Evolutionary conservation across 306 rosid genomes (phyloP).

Genomic region (Senna tora): DNA sequence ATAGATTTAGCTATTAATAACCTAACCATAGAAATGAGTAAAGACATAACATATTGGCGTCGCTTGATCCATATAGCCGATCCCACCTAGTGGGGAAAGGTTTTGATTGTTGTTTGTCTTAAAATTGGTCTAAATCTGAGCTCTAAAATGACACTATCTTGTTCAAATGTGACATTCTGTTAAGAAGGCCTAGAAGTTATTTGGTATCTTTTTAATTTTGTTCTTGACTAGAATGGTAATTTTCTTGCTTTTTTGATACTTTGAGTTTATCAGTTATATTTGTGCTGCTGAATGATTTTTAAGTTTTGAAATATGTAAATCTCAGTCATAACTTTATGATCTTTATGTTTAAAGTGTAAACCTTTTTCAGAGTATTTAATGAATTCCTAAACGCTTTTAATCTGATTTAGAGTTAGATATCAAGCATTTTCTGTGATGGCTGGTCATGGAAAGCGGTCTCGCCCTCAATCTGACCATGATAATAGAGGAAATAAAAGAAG

Average conservation of each 20-base stretch:
- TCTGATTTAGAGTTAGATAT: slow-evolving; percentile 38
- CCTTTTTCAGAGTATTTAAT: slow-evolving; percentile 23
- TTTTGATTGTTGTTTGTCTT: no score
- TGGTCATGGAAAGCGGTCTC: slow-evolving; percentile 87
- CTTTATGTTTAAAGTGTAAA: slow-evolving; percentile 9
- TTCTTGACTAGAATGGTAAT: background rate
- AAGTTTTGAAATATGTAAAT: background rate
- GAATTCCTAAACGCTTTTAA: background rate
- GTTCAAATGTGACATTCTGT: slow-evolving; percentile 2
- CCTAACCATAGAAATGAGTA: no score
- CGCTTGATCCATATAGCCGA: no score
- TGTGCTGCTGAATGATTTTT: background rate
- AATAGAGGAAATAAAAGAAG: slow-evolving; percentile 75
- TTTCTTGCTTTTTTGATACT: background rate
- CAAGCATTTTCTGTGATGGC: slow-evolving; percentile 53
- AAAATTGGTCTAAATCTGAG: background rate
- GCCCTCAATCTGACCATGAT: slow-evolving; percentile 73
- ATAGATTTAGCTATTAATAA: no score
- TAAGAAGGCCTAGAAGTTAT: slow-evolving; percentile 1
- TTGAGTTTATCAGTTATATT: background rate
- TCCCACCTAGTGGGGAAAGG: no score
- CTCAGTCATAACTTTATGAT: slow-evolving; percentile 11
- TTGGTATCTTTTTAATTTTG: background rate
- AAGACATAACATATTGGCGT: no score
- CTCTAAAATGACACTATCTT: background rate